These are phyloP conservation scores for Kregervanrija pseudodelftensis DNA, from an alignment of 805 yeast species.

Conservation along the genomic window DNA sequence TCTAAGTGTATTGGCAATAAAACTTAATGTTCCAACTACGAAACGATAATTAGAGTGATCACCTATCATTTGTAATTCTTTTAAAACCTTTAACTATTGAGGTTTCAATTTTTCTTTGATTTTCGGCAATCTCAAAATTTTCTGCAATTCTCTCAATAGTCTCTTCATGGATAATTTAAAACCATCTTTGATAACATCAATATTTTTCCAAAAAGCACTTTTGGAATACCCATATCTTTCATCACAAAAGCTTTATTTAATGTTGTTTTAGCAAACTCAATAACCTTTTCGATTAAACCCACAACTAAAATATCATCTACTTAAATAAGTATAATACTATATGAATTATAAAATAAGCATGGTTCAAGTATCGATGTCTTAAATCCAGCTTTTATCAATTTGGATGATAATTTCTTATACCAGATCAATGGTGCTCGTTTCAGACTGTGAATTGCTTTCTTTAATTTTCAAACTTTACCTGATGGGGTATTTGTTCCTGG, in stretches of 20 bases:
- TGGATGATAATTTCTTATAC: not conserved
- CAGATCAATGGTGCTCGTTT: slow-evolving; percentile 3
- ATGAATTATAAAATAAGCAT: slow-evolving; percentile 1
- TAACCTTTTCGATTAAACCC: not conserved
- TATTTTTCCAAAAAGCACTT: not conserved
- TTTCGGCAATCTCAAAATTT: not conserved
- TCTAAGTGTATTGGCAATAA: slow-evolving; percentile 6
- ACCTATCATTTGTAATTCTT: not conserved
- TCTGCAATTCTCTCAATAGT: not conserved
- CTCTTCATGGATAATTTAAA: no score
- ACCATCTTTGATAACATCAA: not conserved
- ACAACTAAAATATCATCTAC: slow-evolving; percentile 1
- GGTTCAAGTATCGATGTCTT: slow-evolving; percentile 1
- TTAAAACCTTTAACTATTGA: slow-evolving; percentile 1
- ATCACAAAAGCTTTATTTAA: not conserved
- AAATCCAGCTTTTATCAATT: not conserved
- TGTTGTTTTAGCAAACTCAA: not conserved
- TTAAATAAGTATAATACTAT: not conserved
- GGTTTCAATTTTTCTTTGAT: not conserved
- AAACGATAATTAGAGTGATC: slow-evolving; percentile 1
- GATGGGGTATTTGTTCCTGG: not conserved
- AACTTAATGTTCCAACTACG: slow-evolving; percentile 4
- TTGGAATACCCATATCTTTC: slow-evolving; percentile 1
- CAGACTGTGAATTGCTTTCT: slow-evolving; percentile 1
- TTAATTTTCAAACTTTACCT: slow-evolving; percentile 1